Evolutionary conservation across 768 basidiomycete species (phyloP).

Genomic region (Agaricus sinodeliciosus): DNA sequence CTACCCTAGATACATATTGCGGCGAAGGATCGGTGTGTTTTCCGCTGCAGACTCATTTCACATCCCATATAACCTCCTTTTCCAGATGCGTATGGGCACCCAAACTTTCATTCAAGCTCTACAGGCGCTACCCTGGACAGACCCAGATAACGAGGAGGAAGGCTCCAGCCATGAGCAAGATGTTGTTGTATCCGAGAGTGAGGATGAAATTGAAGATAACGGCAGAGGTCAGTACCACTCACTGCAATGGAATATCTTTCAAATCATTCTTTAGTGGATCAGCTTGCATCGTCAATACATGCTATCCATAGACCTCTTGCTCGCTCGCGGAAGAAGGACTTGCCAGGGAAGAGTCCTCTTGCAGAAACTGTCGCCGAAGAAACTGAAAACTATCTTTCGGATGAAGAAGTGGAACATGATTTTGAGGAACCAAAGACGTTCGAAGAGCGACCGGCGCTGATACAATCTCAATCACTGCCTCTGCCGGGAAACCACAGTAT

Average conservation of each 20-base stretch:
- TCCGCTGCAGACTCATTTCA: conserved; percentile 9
- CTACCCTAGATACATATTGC: conserved; percentile 47
- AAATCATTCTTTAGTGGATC: conserved; percentile 25
- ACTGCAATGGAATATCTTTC: not conserved
- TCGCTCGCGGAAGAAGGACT: conserved; percentile 44
- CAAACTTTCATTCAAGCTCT: conserved; percentile 87
- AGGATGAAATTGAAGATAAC: conserved; percentile 52
- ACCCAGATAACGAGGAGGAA: conserved; percentile 67
- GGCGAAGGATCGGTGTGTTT: conserved; percentile 65
- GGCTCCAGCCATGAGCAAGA: conserved; percentile 33
- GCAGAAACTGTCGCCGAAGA: conserved; percentile 24
- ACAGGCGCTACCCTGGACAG: conserved; percentile 77
- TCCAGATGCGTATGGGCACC: conserved; percentile 80
- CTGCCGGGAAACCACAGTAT: not conserved
- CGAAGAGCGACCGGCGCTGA: conserved; percentile 21
- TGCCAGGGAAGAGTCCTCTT: conserved; percentile 18
- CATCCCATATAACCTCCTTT: conserved; percentile 6
- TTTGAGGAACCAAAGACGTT: conserved; percentile 49
- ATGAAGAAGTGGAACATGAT: conserved; percentile 46
- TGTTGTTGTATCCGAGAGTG: conserved; percentile 52
- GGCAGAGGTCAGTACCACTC: conserved; percentile 21
- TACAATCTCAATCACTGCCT: conserved; percentile 11
- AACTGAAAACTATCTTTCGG: conserved; percentile 30
- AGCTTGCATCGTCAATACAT: conserved; percentile 80
- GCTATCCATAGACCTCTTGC: conserved; percentile 80